Percentiles rank a stretch among this genome's conserved stretches.
phyloP scores from a whole-genome alignment of 2,329 filamentous ascomycete species.

The Trichoderma aggressivum region DNA sequence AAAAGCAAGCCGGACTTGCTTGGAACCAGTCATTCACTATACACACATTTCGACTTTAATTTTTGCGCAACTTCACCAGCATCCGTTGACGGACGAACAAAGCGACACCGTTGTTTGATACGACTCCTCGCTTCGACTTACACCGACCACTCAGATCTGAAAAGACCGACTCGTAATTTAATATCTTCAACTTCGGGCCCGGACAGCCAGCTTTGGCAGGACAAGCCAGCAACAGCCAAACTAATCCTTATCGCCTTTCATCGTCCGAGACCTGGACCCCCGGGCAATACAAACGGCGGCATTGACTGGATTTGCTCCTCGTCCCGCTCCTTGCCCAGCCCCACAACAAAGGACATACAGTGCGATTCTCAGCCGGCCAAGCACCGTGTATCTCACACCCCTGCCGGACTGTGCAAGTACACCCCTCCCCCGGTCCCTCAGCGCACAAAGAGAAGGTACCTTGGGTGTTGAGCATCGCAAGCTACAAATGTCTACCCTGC shows the following conservation, averaged over 20 bases:
- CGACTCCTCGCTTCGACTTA: conserved; percentile 25
- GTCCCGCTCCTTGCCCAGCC: conserved; percentile 30
- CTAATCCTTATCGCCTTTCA: conserved; percentile 19
- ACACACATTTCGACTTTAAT: conserved; percentile 19
- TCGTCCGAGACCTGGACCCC: conserved; percentile 25
- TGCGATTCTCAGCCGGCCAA: background rate
- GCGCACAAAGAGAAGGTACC: conserved; percentile 21
- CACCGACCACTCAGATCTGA: conserved; percentile 26
- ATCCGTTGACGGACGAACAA: conserved; percentile 20
- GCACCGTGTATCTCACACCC: conserved; percentile 15
- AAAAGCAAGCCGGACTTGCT: conserved; percentile 61
- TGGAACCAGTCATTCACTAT: conserved; percentile 47
- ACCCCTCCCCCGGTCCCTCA: conserved; percentile 26
- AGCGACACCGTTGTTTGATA: conserved; percentile 29
- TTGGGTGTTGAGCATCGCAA: conserved; percentile 29
- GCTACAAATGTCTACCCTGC: conserved; percentile 61
- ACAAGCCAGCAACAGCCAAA: conserved; percentile 4
- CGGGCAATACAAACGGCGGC: conserved; percentile 12
- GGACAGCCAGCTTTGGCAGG: conserved; percentile 6
- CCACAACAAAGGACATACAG: conserved; percentile 20
- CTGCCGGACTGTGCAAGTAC: conserved; percentile 21
- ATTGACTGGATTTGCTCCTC: conserved; percentile 23
- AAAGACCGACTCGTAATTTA: conserved; percentile 32
- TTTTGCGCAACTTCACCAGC: conserved; percentile 24
- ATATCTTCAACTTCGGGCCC: conserved; percentile 21